Evolutionary conservation across 1,284 basidiomycete species (phyloP).

Genomic region (Porogramme epimiltina): DNA sequence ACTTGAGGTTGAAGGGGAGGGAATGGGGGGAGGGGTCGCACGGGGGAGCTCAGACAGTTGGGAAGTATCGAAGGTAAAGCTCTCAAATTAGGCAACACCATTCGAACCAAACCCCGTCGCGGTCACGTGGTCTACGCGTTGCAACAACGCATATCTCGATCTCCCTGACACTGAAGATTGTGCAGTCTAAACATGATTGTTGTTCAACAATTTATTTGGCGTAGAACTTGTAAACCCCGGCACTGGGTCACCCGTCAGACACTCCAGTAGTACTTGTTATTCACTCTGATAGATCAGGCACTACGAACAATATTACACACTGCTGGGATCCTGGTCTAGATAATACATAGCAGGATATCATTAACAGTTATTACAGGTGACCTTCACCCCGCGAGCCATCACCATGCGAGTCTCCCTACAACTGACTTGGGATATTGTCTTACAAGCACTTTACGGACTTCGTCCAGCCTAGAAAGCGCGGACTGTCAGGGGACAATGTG

Average conservation of each 20-base stretch:
- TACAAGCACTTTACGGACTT: conserved; percentile 39
- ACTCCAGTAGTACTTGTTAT: too few species aligned
- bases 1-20: conserved; percentile 4
- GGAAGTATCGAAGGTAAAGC: conserved; percentile 6
- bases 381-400: too few species aligned
- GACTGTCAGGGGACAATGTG: neutral
- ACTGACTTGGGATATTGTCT: conserved; percentile 36
- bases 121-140: conserved; percentile 25
- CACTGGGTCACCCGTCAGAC: too few species aligned
- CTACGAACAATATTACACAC: too few species aligned
- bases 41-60: neutral
- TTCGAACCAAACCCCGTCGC: conserved; percentile 19
- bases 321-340: too few species aligned
- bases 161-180: too few species aligned
- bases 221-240: too few species aligned
- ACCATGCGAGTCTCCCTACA: conserved; percentile 42
- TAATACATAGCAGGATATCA: too few species aligned
- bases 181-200: too few species aligned
- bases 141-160: neutral
- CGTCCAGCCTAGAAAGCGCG: conserved; percentile 41
- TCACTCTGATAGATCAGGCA: too few species aligned
- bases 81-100: conserved; percentile 12
- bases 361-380: too few species aligned
- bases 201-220: too few species aligned
- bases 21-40: conserved; percentile 1